These are phyloP conservation scores for Cytospora mali DNA, from an alignment of 2,329 filamentous ascomycete genomes.

Conservation along the genomic window DNA sequence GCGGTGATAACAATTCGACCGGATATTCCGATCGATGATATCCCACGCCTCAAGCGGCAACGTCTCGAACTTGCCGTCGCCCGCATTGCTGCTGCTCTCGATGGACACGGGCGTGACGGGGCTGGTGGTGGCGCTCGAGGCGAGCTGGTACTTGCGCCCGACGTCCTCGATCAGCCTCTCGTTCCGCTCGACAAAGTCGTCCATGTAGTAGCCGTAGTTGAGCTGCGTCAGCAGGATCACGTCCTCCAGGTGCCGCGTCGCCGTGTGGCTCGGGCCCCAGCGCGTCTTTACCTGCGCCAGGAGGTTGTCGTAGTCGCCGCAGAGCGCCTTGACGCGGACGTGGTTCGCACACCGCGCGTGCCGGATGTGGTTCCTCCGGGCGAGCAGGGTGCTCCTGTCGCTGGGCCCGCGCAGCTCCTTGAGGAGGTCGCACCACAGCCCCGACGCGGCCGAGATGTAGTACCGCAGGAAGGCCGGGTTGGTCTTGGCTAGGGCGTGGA, in stretches of 20 bases:
- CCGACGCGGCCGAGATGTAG: slow-evolving; percentile 29
- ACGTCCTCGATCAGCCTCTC: slow-evolving; percentile 21
- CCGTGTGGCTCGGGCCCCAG: slow-evolving; percentile 24
- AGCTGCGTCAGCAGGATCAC: slow-evolving; percentile 26
- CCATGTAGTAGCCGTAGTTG: slow-evolving; percentile 26
- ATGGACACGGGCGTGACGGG: slow-evolving; percentile 6
- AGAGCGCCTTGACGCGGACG: slow-evolving; percentile 12
- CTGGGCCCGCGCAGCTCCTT: slow-evolving; percentile 23
- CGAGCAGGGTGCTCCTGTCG: slow-evolving; percentile 29
- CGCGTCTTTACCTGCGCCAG: slow-evolving; percentile 20
- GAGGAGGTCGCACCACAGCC: slow-evolving; percentile 29
- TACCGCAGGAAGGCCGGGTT: slow-evolving; percentile 25
- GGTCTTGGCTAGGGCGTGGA: slow-evolving; percentile 26
- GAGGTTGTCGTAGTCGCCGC: slow-evolving; percentile 26
- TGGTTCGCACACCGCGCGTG: slow-evolving; percentile 19
- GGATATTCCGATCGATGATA: slow-evolving; percentile 28
- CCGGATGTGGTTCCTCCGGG: slow-evolving; percentile 28
- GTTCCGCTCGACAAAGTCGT: slow-evolving; percentile 23
- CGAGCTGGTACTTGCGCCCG: slow-evolving; percentile 23
- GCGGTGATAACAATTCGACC: slow-evolving; percentile 28
- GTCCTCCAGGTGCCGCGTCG: slow-evolving; percentile 27
- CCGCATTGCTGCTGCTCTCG: background rate
- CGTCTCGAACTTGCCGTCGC: background rate
- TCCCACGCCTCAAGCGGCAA: slow-evolving; percentile 23
- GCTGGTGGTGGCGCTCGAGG: background rate